A percentile compares a stretch with the other conserved stretches of the same genome.
These are phyloP conservation scores for Macrotyloma uniflorum DNA, from an alignment of 306 rosid genomes.

Conservation along the genomic window DNA sequence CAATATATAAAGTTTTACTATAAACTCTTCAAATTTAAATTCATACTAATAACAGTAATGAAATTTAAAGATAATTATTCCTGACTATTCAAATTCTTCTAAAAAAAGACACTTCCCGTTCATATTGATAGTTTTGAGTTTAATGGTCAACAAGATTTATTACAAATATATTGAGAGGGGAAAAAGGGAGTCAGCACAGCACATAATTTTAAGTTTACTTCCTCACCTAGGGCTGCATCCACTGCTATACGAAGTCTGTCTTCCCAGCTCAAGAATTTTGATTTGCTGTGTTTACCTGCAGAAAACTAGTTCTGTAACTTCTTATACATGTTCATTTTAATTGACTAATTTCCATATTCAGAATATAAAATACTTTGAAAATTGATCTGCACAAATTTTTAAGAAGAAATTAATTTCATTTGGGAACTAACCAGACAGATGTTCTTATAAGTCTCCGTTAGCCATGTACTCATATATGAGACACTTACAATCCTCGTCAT, in stretches of 20 bases:
- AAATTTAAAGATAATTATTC: no score
- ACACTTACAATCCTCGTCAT: constrained; percentile 33
- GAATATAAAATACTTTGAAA: background rate
- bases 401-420: background rate
- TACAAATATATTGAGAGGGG: background rate
- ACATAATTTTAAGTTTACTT: background rate
- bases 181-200: background rate
- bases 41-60: no score
- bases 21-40: no score
- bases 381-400: background rate
- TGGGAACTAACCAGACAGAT: constrained; percentile 41
- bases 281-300: constrained; percentile 3
- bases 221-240: constrained; percentile 50
- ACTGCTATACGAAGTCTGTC: constrained; percentile 47
- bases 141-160: no score
- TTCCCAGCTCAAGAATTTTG: constrained; percentile 44
- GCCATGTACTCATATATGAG: constrained; percentile 49
- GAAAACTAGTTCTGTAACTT: background rate
- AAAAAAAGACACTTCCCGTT: no score
- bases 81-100: no score
- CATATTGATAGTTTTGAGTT: no score
- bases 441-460: constrained; percentile 35
- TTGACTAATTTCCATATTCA: background rate
- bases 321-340: background rate
- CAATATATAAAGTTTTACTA: no score